Percentiles rank a stretch among this genome's conserved stretches.
phyloP scores from a whole-genome alignment of 441 rosid species.

The Viola pubescens region DNA sequence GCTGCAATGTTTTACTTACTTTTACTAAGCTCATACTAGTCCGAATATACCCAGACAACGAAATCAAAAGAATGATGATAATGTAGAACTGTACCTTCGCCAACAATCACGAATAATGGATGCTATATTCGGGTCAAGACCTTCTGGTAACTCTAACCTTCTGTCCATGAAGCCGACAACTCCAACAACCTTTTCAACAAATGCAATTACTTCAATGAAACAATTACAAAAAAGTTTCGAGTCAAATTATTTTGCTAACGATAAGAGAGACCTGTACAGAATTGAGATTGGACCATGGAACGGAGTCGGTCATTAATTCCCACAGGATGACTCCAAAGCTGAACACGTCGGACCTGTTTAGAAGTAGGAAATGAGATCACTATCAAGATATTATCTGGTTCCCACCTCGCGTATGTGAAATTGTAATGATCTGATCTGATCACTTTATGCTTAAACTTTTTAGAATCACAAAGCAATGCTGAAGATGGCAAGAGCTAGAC shows the following conservation, averaged over 20 bases:
- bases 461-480: neutral
- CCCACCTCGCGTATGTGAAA: neutral
- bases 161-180: slow-evolving; percentile 85
- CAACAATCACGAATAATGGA: slow-evolving; percentile 67
- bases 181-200: slow-evolving; percentile 50
- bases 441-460: neutral
- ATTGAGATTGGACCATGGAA: slow-evolving; percentile 73
- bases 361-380: neutral
- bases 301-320: slow-evolving; percentile 67
- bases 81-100: slow-evolving; percentile 34
- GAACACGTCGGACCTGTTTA: slow-evolving; percentile 70
- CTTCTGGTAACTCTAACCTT: slow-evolving; percentile 67
- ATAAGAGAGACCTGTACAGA: slow-evolving; percentile 42
- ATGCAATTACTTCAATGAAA: slow-evolving; percentile 1
- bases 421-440: too few species aligned
- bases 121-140: slow-evolving; percentile 47
- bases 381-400: neutral
- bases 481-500: neutral
- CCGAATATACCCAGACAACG: neutral
- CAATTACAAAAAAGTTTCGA: neutral
- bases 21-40: too few species aligned
- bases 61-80: neutral
- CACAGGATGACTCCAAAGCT: slow-evolving; percentile 75
- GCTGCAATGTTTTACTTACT: slow-evolving; percentile 29
- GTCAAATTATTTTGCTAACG: neutral